Evolutionary conservation across 1,284 basidiomycete species (phyloP), one percentile per base, ranked within the genome.

Genomic region (Apiotrichum veenhuisii): DNA sequence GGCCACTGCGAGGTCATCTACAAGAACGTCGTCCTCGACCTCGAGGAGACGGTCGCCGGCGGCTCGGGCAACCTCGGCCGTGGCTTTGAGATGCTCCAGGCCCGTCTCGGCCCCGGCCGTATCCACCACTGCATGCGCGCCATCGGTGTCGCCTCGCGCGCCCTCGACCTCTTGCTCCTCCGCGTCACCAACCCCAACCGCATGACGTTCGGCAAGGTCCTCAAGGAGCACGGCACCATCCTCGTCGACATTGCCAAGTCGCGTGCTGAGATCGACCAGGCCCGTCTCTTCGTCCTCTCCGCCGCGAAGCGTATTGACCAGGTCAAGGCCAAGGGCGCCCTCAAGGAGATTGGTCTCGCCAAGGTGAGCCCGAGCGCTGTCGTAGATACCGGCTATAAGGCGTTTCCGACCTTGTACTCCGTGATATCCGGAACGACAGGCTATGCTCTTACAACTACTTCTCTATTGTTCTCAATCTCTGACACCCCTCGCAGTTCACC

Each of bases 101-200:
- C 94, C 36, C 87, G 95, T 67, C 86, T 98, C 53, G 95, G 89
- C 46, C 95, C 95, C 55, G 95, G 95, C 25, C 87, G 96, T 55
- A 89, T 98, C 67, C 95, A 98, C 74, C 95, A 98, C 76, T 96
- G 93, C 81, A 98, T 98, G 95, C 86, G 95, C 46, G 90, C 91
- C 22, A 89, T 98, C 60, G 95, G 95, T 42, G 83, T 84, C 25
- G 96, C 94, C 1, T 86, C 88, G 60, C 82, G 84, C 26, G 89
- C 95, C 1, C 80, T 98, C 57, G 91, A 97, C 69, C 79, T 90
- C 48, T 86, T 98, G 84, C 82, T 98, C 47, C 83, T 87, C 63
- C 85, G 95, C n/a, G 91, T 93, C 27, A 95, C 93, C 27, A 91
- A 98, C 75, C 87, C 91, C 10, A 78, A 79, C 34, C 85, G 91